These are phyloP conservation scores for Pluteus cervinus DNA, from an alignment of 768 basidiomycete species.

Conservation along the genomic window DNA sequence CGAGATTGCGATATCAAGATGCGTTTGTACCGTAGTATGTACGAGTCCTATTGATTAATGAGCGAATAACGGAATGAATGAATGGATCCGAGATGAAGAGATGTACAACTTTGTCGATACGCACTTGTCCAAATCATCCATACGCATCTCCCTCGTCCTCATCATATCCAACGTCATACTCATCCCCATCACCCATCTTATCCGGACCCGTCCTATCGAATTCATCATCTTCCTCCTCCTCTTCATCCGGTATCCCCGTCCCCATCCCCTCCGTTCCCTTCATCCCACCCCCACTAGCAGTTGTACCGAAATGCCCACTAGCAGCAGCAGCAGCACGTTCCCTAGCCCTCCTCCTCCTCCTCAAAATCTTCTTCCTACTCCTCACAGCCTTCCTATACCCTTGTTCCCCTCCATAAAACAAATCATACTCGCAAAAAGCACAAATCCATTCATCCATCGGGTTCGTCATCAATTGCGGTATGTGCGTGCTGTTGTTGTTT, in stretches of 20 bases:
- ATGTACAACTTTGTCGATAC: too few species aligned
- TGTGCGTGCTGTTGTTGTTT: constrained; percentile 14
- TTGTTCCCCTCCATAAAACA: constrained; percentile 84
- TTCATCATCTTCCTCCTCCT: constrained; percentile 10
- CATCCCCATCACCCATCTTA: constrained; percentile 1
- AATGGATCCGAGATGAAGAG: too few species aligned
- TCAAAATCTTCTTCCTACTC: constrained; percentile 74
- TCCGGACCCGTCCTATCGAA: constrained; percentile 5
- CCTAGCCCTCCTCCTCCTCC: constrained; percentile 61
- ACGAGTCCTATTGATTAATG: too few species aligned
- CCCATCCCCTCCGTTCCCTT: constrained; percentile 8
- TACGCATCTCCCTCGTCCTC: not conserved
- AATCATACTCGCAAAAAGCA: constrained; percentile 85
- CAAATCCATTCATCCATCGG: constrained; percentile 91
- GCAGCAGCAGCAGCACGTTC: constrained; percentile 56
- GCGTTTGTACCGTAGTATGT: too few species aligned
- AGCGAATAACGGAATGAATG: too few species aligned
- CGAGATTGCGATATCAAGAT: too few species aligned
- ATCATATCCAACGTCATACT: not conserved
- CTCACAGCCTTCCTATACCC: constrained; percentile 60
- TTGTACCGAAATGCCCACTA: too few species aligned
- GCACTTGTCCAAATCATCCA: too few species aligned
- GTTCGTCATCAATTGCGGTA: constrained; percentile 34
- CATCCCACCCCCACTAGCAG: constrained; percentile 16
- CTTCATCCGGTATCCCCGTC: constrained; percentile 16